Base-by-base conservation (phyloP, 164 flowering plant species). In the Buxus sempervirens region DNA sequence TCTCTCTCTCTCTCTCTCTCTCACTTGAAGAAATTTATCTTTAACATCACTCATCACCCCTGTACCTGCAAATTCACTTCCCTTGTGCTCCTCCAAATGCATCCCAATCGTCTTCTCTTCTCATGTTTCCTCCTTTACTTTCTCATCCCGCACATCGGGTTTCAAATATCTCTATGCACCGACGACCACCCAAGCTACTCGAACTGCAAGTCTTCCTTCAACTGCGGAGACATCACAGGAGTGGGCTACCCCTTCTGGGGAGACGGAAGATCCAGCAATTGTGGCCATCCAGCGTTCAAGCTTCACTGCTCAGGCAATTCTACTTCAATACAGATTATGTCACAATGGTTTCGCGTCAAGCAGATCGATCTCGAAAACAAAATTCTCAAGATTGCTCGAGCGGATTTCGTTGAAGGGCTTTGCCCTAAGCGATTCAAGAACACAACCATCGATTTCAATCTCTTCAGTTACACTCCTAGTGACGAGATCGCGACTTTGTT, bases 211-310 rank as follows among this genome's bases (percentile, higher is more conserved):
- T 4, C 28, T 4, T 8, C 3, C 20, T 58, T 58, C 36, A 25
- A 58, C 61, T 58, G 61, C 6, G 61, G 61, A 58, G 25, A 18
- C 61, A 58, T 58, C 28, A 24, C 19, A 19, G 21, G 61, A 15
- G 36, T 66, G 0, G 9, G 14, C 5, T 73, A 67, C 28, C 76
- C 76, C 24, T 73, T 68, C 16, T 73, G 72, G 76, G 72, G 68
- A 12, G 20, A 28, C 0, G 58, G 57, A 21, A 45, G 68, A 28
- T 61, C 72, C 1, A 16, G 24, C 7, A 32, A 51, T 13, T 72
- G 75, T 54, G 76, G 76, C 24, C 58, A 64, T 12, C 72, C 69
- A 3, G 54, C n/a, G 14, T 69, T 73, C 18, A 16, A 60, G 60
- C 63, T 73, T 3, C 38, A 58, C 5, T 73, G 72, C 24, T 18